Conservation (phyloP, 1,139 yeast genomes). For the Scheffersomyces segobiensis region DNA sequence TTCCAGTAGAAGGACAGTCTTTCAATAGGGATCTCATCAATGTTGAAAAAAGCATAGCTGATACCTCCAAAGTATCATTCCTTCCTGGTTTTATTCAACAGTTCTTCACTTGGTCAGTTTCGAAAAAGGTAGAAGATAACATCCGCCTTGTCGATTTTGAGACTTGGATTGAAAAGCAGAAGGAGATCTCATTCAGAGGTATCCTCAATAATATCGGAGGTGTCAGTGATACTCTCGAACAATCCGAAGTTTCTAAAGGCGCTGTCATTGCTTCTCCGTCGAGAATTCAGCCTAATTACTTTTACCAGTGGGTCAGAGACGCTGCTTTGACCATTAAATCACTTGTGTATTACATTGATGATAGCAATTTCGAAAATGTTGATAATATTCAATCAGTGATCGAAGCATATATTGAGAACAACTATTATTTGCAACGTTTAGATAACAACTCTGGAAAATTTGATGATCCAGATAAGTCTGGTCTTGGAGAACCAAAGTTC, state of each 20-base stretch:
- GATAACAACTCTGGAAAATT: conserved; percentile 71
- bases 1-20: neutral
- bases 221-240: conserved; percentile 21
- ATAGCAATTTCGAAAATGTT: conserved; percentile 20
- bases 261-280: conserved; percentile 88
- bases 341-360: conserved; percentile 54
- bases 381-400: conserved; percentile 36
- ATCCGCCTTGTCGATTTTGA: conserved; percentile 37
- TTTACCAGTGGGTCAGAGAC: conserved; percentile 89
- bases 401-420: conserved; percentile 62
- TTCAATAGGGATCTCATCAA: neutral
- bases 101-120: neutral
- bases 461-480: conserved; percentile 39
- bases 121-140: neutral
- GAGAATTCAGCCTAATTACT: conserved; percentile 66
- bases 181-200: conserved; percentile 48
- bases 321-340: conserved; percentile 80
- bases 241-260: conserved; percentile 56
- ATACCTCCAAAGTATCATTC: neutral
- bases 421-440: conserved; percentile 60
- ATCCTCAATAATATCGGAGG: conserved; percentile 70
- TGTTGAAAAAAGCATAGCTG: neutral
- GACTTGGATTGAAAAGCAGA: conserved; percentile 58
- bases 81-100: neutral
- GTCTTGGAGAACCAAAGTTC: conserved; percentile 91